Evolutionary conservation across 208 protist genomes (phyloP), one percentile per base, ranked within the genome.

Genomic region (Novymonas esmeraldas): DNA sequence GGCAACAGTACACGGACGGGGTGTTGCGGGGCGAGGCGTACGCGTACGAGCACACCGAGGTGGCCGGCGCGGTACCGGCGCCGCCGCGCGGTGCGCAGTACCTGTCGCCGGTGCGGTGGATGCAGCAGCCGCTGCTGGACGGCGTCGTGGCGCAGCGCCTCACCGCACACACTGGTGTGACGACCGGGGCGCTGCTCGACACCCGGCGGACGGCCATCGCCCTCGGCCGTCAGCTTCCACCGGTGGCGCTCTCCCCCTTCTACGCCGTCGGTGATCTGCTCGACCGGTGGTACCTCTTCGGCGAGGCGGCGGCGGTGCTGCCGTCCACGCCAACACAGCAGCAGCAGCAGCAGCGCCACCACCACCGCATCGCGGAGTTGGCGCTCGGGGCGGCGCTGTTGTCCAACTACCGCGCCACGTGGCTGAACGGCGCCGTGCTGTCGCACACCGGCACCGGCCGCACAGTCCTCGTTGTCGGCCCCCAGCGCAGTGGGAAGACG

Each of bases 281-380:
- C n/a, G 74, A 79, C 31, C 64, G 63, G 49, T 93, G 87, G 84
- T 82, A 84, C 58, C 46, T 90, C n/a, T 93, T 93, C 69, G 81
- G 84, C 18, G 69, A 84, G 20, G 28, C 66, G 13, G 59, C 46
- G 10, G 44, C 33, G 11, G 13, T 84, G 3, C 20, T 70, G 6
- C 64, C 68, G 7, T 5, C 55, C 26, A 22, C 6, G n/a, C 18
- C 36, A 9, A 7, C 52, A 9, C 22, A 13, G 11, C 56, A 9
- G 16, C 52, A 14, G 45, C 61, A 33, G 57, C 33, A 36, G 31
- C 22, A 11, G 39, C 60, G 31, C n/a, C 65, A 80, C 48, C 48
- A 87, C 29, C 73, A 55, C 58, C 71, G 77, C 26, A 36, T 74
- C 14, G 28, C 77, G 0, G 57, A 87, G 33, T 52, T 93, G 10